Conservation (phyloP, 345 rosid species). For the Camelina neglecta region DNA sequence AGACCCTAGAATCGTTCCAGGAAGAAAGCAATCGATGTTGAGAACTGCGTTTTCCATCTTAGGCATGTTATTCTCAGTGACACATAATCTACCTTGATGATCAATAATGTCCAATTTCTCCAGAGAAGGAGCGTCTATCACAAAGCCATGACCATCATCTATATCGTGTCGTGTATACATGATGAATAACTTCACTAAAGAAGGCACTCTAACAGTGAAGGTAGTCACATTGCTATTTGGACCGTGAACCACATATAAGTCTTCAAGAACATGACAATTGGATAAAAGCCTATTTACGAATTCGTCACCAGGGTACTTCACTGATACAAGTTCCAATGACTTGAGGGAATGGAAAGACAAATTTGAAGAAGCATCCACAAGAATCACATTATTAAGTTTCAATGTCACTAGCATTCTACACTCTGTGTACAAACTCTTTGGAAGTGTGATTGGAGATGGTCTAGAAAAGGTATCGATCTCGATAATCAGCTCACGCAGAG, state of each 20-base stretch:
- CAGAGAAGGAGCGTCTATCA: neutral
- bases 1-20: neutral
- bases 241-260: too few species aligned
- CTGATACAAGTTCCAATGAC: neutral
- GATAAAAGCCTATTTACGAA: too few species aligned
- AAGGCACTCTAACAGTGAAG: neutral
- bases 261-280: too few species aligned
- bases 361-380: neutral
- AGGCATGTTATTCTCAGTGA: neutral
- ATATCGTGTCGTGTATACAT: neutral
- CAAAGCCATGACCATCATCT: neutral
- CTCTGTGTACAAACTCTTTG: neutral
- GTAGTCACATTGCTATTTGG: neutral
- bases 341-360: slow-evolving; percentile 6
- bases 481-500: neutral
- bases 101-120: neutral
- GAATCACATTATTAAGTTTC: neutral
- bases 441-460: neutral
- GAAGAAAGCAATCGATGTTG: neutral
- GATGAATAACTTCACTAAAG: neutral
- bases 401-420: slow-evolving; percentile 13
- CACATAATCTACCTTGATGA: neutral
- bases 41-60: neutral
- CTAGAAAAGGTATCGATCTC: neutral
- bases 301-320: slow-evolving; percentile 19